These are phyloP conservation scores for Acanthamoeba triangularis DNA, from an alignment of 208 protist genomes.

Conservation along the genomic window DNA sequence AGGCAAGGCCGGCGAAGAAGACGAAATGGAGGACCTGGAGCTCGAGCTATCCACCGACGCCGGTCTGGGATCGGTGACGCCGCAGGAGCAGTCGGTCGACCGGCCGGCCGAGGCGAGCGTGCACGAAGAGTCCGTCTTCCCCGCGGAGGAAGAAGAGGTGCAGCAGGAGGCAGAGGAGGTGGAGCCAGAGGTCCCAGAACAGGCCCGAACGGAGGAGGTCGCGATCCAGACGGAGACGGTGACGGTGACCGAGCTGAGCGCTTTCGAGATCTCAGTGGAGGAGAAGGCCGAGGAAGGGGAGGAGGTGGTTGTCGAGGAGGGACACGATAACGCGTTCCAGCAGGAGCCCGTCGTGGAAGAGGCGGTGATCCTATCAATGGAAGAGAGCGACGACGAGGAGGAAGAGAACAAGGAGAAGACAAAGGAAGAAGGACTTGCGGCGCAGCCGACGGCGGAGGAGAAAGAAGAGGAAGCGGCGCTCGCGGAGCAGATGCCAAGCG, in stretches of 20 bases:
- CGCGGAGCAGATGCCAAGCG: not conserved
- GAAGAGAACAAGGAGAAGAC: not conserved
- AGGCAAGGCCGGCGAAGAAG: too few relatives aligned
- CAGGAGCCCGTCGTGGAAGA: not conserved
- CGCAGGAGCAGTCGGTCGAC: too few relatives aligned
- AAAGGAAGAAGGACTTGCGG: not conserved
- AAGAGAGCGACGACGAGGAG: not conserved
- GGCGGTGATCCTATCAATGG: not conserved
- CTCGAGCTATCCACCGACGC: not conserved
- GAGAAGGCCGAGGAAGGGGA: not conserved
- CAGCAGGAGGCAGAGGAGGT: not conserved
- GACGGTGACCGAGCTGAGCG: not conserved
- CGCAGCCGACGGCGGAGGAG: not conserved
- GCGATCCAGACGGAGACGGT: too few relatives aligned
- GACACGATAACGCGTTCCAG: not conserved
- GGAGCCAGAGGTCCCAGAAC: not conserved
- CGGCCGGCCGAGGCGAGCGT: too few relatives aligned
- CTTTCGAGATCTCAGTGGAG: not conserved
- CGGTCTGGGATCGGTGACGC: too few relatives aligned
- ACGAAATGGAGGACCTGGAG: not conserved
- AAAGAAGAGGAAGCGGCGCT: not conserved
- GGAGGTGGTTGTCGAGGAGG: not conserved
- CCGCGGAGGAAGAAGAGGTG: not conserved
- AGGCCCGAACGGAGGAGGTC: not conserved
- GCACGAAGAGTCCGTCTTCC: not conserved